These are phyloP conservation scores for Lachnum nothofagi DNA, from an alignment of 2,329 filamentous ascomycete genomes.

Conservation along the genomic window DNA sequence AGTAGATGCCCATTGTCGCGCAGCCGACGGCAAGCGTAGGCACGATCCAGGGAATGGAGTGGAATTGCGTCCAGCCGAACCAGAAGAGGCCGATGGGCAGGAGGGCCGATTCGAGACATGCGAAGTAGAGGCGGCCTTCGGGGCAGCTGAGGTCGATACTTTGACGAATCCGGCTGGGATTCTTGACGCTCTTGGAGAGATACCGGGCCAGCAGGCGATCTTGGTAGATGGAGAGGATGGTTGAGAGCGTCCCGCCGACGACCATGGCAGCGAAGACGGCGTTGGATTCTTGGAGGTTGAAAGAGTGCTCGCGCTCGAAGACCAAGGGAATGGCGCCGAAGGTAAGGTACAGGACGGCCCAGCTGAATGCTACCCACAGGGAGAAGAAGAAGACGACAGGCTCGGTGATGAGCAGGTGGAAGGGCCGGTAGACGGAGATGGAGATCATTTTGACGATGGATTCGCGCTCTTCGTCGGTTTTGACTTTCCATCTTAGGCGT, in stretches of 20 bases:
- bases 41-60: constrained; percentile 64
- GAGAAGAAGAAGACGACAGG: constrained; percentile 32
- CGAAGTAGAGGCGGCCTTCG: constrained; percentile 77
- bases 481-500: constrained; percentile 74
- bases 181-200: constrained; percentile 24
- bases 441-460: constrained; percentile 64
- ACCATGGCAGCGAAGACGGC: constrained; percentile 71
- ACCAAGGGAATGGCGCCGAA: constrained; percentile 77
- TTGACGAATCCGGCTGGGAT: constrained; percentile 15
- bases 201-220: constrained; percentile 57
- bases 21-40: constrained; percentile 66
- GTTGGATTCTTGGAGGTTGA: constrained; percentile 62
- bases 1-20: constrained; percentile 80
- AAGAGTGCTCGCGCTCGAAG: constrained; percentile 62
- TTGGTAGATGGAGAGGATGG: constrained; percentile 65
- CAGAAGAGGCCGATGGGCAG: constrained; percentile 77
- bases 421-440: constrained; percentile 71
- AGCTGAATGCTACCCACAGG: constrained; percentile 58
- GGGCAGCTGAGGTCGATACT: constrained; percentile 44
- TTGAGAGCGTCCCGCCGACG: constrained; percentile 60
- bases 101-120: constrained; percentile 68
- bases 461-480: constrained; percentile 69
- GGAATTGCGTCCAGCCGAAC: constrained; percentile 58
- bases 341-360: constrained; percentile 82
- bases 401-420: constrained; percentile 47